These are phyloP conservation scores for Litsea cubeba DNA, from an alignment of 164 flowering plant genomes.

Conservation along the genomic window DNA sequence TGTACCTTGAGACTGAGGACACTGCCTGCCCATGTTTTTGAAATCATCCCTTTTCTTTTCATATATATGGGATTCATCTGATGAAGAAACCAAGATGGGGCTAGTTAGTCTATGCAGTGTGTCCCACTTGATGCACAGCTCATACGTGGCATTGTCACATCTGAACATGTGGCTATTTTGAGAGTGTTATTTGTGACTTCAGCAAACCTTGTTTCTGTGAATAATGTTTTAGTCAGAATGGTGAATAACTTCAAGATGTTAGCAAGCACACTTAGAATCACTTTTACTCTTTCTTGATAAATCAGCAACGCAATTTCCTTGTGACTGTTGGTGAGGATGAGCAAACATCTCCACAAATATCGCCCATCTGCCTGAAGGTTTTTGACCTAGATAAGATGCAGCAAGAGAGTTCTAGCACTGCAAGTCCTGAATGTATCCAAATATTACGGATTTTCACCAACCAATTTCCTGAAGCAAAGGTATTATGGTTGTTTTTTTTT, in stretches of 20 bases:
- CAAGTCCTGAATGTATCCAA: constrained; percentile 76
- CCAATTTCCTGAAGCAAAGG: constrained; percentile 94
- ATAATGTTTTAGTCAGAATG: neutral
- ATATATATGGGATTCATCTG: neutral
- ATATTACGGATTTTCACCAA: constrained; percentile 83
- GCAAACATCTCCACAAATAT: constrained; percentile 58
- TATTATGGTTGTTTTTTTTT: constrained; percentile 14
- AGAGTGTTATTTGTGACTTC: neutral
- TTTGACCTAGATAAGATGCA: constrained; percentile 91
- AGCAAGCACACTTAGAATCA: neutral
- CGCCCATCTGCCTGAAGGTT: constrained; percentile 77
- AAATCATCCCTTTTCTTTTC: too few species aligned
- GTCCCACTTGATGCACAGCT: neutral
- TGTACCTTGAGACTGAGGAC: too few species aligned
- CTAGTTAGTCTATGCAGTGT: neutral
- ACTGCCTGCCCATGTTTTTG: too few species aligned
- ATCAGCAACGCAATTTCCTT: constrained; percentile 85
- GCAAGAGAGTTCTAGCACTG: constrained; percentile 76
- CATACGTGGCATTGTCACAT: neutral
- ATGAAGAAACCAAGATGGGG: neutral
- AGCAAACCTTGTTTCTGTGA: neutral
- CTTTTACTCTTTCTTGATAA: constrained; percentile 6
- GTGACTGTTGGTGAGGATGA: constrained; percentile 92
- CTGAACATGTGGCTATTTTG: neutral
- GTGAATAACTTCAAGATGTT: neutral